Conservation (phyloP, 352 stramenopile species). For the Phytopythium helicoides region DNA sequence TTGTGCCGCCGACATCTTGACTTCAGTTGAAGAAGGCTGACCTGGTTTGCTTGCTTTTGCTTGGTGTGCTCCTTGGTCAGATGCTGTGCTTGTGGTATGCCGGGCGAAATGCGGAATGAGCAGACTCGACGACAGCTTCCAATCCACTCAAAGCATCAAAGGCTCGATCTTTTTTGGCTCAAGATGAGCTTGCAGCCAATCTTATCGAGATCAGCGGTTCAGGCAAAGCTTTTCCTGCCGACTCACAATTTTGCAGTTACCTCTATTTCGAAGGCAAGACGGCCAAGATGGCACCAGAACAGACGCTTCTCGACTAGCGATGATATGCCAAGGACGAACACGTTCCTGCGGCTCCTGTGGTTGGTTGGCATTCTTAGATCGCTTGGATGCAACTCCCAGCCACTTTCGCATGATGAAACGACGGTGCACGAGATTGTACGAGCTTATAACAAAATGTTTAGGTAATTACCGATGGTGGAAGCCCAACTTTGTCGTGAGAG, state of each 20-base stretch:
- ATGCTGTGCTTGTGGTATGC: conserved; percentile 15
- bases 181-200: background rate
- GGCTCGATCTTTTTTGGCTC: no score
- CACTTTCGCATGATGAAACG: no score
- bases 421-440: no score
- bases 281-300: background rate
- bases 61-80: background rate
- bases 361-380: background rate
- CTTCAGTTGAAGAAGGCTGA: conserved; percentile 1
- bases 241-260: no score
- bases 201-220: no score
- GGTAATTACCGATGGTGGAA: no score
- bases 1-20: conserved; percentile 14
- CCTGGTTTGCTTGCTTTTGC: background rate
- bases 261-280: no score
- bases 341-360: background rate
- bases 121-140: background rate
- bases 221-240: no score
- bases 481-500: no score
- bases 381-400: background rate
- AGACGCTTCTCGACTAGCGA: background rate
- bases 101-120: conserved; percentile 20
- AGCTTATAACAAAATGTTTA: no score
- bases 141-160: no score
- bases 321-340: background rate